Conservation (phyloP, 345 rosid genomes). For the Salix viminalis region DNA sequence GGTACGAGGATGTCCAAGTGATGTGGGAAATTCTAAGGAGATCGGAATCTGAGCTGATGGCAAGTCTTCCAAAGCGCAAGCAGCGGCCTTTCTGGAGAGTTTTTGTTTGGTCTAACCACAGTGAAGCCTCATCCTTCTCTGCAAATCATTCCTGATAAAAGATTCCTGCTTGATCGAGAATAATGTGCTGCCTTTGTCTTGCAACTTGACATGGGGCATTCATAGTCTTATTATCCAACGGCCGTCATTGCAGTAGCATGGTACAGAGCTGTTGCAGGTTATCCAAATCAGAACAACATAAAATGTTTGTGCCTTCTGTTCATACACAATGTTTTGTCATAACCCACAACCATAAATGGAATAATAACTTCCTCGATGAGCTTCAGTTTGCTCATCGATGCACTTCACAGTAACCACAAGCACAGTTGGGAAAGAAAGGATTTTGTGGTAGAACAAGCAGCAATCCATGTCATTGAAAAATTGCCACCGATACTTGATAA, state of each 20-base stretch:
- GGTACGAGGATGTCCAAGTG: slow-evolving; percentile 61
- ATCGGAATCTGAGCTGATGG: slow-evolving; percentile 39
- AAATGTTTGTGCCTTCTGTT: slow-evolving; percentile 21
- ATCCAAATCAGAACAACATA: slow-evolving; percentile 8
- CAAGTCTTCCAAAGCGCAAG: slow-evolving; percentile 34
- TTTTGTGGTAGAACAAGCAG: background rate
- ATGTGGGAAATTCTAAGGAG: slow-evolving; percentile 72
- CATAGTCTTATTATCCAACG: slow-evolving; percentile 19
- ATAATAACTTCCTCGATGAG: background rate
- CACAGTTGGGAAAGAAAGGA: background rate
- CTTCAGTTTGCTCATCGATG: background rate
- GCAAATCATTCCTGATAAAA: slow-evolving; percentile 24
- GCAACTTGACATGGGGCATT: slow-evolving; percentile 13
- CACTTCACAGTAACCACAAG: background rate
- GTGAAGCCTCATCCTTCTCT: slow-evolving; percentile 38
- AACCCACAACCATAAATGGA: background rate
- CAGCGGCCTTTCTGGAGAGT: slow-evolving; percentile 54
- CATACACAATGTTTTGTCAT: slow-evolving; percentile 13
- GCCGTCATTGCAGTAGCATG: slow-evolving; percentile 30
- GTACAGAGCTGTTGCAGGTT: slow-evolving; percentile 32
- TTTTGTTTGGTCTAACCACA: slow-evolving; percentile 46
- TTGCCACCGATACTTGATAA: too few relatives aligned
- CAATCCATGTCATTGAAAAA: background rate
- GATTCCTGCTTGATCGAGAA: slow-evolving; percentile 7
- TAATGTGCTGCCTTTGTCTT: slow-evolving; percentile 12